Conservation (phyloP, 345 rosid species). For the Anastatica hierochuntica region DNA sequence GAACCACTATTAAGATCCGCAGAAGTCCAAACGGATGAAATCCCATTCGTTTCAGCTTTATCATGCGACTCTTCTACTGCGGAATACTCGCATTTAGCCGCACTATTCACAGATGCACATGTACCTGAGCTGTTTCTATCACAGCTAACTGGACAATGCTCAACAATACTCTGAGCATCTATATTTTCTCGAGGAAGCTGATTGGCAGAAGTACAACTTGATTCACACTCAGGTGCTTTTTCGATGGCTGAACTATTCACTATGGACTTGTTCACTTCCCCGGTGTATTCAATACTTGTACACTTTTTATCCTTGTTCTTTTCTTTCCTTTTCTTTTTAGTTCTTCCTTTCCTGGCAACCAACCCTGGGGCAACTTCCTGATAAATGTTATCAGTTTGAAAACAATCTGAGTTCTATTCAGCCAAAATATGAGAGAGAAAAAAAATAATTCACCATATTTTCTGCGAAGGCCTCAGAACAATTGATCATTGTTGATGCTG, state of each 20-base stretch:
- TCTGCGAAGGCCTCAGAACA: slow-evolving; percentile 25
- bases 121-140: slow-evolving; percentile 15
- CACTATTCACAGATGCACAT: slow-evolving; percentile 16
- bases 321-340: slow-evolving; percentile 47
- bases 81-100: slow-evolving; percentile 23
- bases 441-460: slow-evolving; percentile 34
- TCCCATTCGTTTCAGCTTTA: slow-evolving; percentile 23
- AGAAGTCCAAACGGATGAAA: slow-evolving; percentile 20
- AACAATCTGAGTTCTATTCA: slow-evolving; percentile 13
- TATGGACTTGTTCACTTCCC: slow-evolving; percentile 20
- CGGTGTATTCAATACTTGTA: slow-evolving; percentile 25
- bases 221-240: slow-evolving; percentile 15
- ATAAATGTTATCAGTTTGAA: slow-evolving; percentile 41
- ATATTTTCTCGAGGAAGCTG: slow-evolving; percentile 29
- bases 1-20: slow-evolving; percentile 20
- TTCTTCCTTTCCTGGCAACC: slow-evolving; percentile 40
- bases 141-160: slow-evolving; percentile 26
- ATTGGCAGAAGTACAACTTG: slow-evolving; percentile 28
- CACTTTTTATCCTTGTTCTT: slow-evolving; percentile 53
- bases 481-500: slow-evolving; percentile 27
- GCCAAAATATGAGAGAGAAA: slow-evolving; percentile 13
- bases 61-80: slow-evolving; percentile 16
- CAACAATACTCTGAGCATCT: slow-evolving; percentile 22
- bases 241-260: slow-evolving; percentile 22
- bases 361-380: slow-evolving; percentile 53